Evolutionary conservation across 83 land plant genomes (phyloP).

Genomic region (Picea abies): DNA sequence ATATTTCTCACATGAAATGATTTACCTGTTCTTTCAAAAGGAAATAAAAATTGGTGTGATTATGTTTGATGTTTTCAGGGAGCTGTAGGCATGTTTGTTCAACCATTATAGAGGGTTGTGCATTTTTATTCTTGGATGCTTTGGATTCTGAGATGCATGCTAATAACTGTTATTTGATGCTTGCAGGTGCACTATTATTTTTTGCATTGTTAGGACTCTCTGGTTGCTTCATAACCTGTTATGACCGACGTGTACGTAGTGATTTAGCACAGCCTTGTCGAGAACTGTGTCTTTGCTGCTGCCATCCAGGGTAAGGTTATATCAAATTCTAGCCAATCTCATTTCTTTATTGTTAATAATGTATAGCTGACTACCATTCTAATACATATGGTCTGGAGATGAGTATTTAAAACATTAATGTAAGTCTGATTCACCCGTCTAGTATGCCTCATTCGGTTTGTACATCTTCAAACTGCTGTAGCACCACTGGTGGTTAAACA

Average conservation of each 20-base stretch:
- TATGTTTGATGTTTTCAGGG: background rate
- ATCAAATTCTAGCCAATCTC: background rate
- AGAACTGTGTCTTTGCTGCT: conserved; percentile 93
- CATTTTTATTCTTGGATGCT: background rate
- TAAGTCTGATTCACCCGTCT: background rate
- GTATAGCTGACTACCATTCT: background rate
- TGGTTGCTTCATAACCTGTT: conserved; percentile 96
- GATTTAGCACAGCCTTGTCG: conserved; percentile 97
- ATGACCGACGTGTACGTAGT: conserved; percentile 91
- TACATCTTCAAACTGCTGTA: background rate
- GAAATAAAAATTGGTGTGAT: background rate
- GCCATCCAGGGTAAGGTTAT: conserved; percentile 79
- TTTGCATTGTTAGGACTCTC: conserved; percentile 93
- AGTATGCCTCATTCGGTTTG: background rate
- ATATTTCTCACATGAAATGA: background rate
- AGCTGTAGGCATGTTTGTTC: background rate
- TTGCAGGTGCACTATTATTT: conserved; percentile 84
- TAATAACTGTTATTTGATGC: background rate
- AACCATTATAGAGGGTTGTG: background rate
- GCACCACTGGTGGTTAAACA: background rate
- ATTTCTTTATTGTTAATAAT: background rate
- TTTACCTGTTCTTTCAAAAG: background rate
- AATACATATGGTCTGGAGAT: background rate
- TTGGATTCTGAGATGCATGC: background rate
- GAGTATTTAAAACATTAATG: background rate